Base-by-base conservation (phyloP, 371 early-diverging fungal species). In the Lichtheimia ornata region DNA sequence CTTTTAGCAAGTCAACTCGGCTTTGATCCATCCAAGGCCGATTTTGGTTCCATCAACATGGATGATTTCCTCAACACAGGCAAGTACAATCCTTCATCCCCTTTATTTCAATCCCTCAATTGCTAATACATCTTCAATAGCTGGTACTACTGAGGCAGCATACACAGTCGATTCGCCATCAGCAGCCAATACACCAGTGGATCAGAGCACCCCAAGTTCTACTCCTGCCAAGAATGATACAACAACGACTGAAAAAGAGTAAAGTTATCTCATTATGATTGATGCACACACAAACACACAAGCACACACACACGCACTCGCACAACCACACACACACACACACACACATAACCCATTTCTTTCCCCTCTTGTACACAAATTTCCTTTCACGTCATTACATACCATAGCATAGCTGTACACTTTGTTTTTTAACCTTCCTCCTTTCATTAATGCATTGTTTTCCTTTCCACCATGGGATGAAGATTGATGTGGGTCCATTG, bases 21-120 rank as follows among this genome's bases (percentile, higher is more conserved):
- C 17, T 61, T 65, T 25, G 65, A 65, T 52, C 56, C 61, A 20
- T 41, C n/a, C 45, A 65, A 65, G 17, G 53, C 42, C 6, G 53
- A 52, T 50, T 30, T 30, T 44, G n/a, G n/a, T n/a, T 43, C n/a
- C 14, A 56, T 65, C n/a, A 65, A 65, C 47, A 59, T 65, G 40
- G 65, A 65, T 45, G 65, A 65, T 18, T 65, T 65, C 44, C 27
- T 65, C 12, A 65, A 59, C 47, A 59, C 63, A 17, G 53, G 57
- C 43, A 56, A n/a, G 57, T 56, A 15, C 12, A 41, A 41, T 2
- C 54, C 35, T 12, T 52, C 42, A 22, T 54, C 42, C 5, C 22
- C 6, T 0, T n/a, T n/a, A n/a, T n/a, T 7, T 18, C 18, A 2
- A 18, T 54, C n/a, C 17, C 54, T 54, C 54, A 41, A 11, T 25